Evolutionary conservation across 108 stramenopile species (phyloP).

Genomic region (Halocafeteria seosinensis): DNA sequence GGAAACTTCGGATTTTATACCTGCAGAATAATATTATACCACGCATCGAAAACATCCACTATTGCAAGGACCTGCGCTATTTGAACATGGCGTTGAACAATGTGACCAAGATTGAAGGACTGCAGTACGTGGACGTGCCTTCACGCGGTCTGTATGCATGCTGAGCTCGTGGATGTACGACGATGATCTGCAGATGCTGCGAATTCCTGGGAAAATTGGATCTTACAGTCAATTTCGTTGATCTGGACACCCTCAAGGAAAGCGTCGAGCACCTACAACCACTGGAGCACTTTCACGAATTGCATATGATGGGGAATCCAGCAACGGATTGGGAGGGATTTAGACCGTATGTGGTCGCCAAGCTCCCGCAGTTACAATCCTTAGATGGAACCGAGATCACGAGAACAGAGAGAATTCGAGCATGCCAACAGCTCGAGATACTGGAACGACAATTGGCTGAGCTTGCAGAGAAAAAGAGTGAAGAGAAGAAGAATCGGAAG

Average conservation of each 20-base stretch:
- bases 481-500: not conserved
- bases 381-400: constrained; percentile 58
- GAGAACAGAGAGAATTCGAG: constrained; percentile 32
- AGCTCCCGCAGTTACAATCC: constrained; percentile 43
- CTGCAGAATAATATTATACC: constrained; percentile 66
- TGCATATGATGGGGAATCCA: constrained; percentile 67
- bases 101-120: constrained; percentile 45
- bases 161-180: not conserved
- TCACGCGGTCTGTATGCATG: not conserved
- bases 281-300: constrained; percentile 37
- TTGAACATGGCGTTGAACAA: constrained; percentile 72
- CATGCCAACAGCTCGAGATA: constrained; percentile 20
- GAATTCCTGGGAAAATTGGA: constrained; percentile 69
- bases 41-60: constrained; percentile 49
- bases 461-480: not conserved
- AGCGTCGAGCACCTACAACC: constrained; percentile 35
- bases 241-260: constrained; percentile 45
- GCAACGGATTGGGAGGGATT: constrained; percentile 36
- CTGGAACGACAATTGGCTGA: constrained; percentile 13
- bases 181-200: constrained; percentile 19
- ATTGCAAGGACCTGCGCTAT: constrained; percentile 59
- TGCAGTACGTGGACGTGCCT: not conserved
- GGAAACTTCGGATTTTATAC: constrained; percentile 59
- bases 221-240: constrained; percentile 67
- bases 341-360: constrained; percentile 43